Evolutionary conservation across 306 rosid genomes (phyloP), one percentile per base, ranked within the genome.

Genomic region (Lotus japonicus): DNA sequence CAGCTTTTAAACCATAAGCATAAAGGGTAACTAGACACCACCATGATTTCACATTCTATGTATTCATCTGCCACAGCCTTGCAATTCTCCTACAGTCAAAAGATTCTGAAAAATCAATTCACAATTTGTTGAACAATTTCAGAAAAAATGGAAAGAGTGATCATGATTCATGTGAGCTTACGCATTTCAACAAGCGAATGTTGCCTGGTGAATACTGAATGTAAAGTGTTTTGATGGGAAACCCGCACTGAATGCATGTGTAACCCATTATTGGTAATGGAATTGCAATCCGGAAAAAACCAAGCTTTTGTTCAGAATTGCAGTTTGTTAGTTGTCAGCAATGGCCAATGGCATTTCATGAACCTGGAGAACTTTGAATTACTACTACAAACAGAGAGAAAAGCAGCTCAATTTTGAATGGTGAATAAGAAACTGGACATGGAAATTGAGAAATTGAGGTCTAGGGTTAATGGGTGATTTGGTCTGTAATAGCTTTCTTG

Each of bases 131-230:
- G 21, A 21, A 44, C 52, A 6, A 36, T 56, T 41, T 12, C 44
- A 26, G 21, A 38, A 36, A 13, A 46, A 14, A 58, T 14, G 46
- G 49, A 51, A 38, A 52, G 65, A 62, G 71, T 18, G 16, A 26
- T 21, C 26, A 5, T 28, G 4, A 5, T 6, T 31, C 54, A n/a
- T 14, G 54, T 9, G 9, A 5, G 26, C 71, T 58, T 84, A 94
- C 97, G 42, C 98, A 94, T 90, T 94, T 94, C 89, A 90, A 85
- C 66, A 94, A 85, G 12, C 90, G 96, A 58, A 90, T 90, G 75
- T 94, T 94, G 11, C 96, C 97, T 1, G 95, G 92, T 23, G 97
- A 90, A 79, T 90, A 94, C 66, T 90, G 95, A 18, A 94, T 78
- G 74, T 85, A 90, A 60, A 90, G 85, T 28, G 85, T 73, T 61